Base-by-base conservation (phyloP, 2,329 filamentous ascomycete species). In the Pyricularia sp. region DNA sequence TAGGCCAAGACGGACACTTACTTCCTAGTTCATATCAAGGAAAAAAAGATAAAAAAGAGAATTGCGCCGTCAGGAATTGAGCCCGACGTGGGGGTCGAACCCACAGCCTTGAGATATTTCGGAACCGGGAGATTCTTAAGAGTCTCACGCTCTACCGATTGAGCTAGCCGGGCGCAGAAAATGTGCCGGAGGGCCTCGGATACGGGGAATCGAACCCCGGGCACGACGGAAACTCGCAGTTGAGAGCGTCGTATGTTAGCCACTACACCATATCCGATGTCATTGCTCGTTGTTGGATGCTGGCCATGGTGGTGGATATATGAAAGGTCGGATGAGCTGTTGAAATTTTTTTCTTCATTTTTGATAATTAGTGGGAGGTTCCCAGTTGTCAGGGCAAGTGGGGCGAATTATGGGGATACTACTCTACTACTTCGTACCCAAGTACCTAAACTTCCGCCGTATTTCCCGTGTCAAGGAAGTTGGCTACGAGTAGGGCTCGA, bases 131-230 rank as follows among this genome's bases (percentile, higher is more conserved):
- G 3, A 42, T 14, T 6, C 36, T 14, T 85, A 85, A 86, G 87
- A 89, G 87, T 89, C 87, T 88, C 84, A 89, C 86, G 87, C 86
- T 90, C 87, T 90, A 89, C 85, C 85, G 85, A 88, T 87, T 88
- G 85, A 88, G 85, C 85, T 88, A 88, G 82, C 84, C 83, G 80
- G 83, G 83, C 83, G 66, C 42, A 50, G 42, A 50, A n/a, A 7
- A n/a, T 50, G 33, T 36, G 42, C 42, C 42, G 42, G 20, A 50
- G 3, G 42, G 42, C 42, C 26, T 63, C 59, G 59, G 59, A 28
- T 63, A 63, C 59, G 25, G 59, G 59, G 59, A 63, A 63, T 63
- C 59, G 59, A 63, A 63, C 59, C 59, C 59, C 25, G 59, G 59
- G 59, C 59, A 63, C 59, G 59, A 63, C 59, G 59, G 59, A 28